Base-by-base conservation (phyloP, 1,284 basidiomycete species). In the Boletus calvinii region DNA sequence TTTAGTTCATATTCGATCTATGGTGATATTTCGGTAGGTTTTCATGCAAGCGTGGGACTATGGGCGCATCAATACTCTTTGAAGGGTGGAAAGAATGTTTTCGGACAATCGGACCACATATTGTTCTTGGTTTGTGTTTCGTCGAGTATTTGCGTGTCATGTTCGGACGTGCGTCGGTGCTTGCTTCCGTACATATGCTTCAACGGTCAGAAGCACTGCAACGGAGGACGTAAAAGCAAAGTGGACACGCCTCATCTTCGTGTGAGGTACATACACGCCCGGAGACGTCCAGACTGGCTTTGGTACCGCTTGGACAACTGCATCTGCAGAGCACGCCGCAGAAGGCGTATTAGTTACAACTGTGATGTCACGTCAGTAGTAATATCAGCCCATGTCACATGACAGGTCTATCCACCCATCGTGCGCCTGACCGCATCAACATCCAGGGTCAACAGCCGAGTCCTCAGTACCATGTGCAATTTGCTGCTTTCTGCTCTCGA, bases 401-500 rank as follows among this genome's bases (percentile, higher is more conserved):
- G 31, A 30, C 46, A 51, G 44, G 37, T 35, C 45, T 39, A 46
- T 46, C 36, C 46, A 22, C 20, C 36, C 46, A 31, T 52, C 41
- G 35, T 52, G 48, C 30, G 41, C 46, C 52, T 50, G 46, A 52
- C 36, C 34, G 29, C 31, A 45, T 66, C 44, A 62, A 40, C 32
- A 36, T 26, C 15, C 53, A 63, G 50, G 54, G 51, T 50, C 46
- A 31, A 52, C 39, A 42, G 39, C 52, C 36, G 46, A 55, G 43
- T 60, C 55, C 17, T 40, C 46, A 35, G 37, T 20, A 12, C 51
- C 53, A 35, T 52, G 35, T 15, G 38, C 48, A 55, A 76, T 64
- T n/a, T 64, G 66, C 29, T 70, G 64, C 46, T 66, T 47, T 7
- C 76, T 68, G n/a, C 60, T 63, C 45, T 69, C 66, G 40, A 80